Evolutionary conservation across 2,329 filamentous ascomycete genomes (phyloP), one percentile per base, ranked within the genome.

Genomic region (Diaporthe citri): DNA sequence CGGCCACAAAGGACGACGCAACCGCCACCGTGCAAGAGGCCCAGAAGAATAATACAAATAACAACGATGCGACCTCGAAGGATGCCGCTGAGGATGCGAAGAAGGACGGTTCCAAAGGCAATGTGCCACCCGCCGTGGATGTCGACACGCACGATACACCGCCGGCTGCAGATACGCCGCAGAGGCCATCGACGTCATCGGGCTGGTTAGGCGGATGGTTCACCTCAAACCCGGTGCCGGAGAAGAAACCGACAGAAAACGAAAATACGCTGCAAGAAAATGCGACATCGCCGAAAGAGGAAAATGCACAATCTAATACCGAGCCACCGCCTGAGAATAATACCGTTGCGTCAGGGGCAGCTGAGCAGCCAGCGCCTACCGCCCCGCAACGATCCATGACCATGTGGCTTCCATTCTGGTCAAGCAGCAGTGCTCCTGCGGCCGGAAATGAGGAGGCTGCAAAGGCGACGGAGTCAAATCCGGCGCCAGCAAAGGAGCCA

Each of bases 141-240:
- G 64, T 43, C 8, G 39, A 60, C 1, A 72, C 36, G 55, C 36
- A 43, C 20, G 67, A 75, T 59, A 51, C 73, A 52, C 67, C 34
- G 64, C 43, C 77, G 28, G 34, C 69, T 36, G 55, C 46, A 34
- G 62, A 71, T 7, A 73, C 39, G 13, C 36, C 72, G 28, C 72
- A 74, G 36, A 71, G 76, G 31, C 81, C 81, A 7, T 75, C 78
- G 31, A 78, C 84, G 31, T 83, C 87, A 9, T 86, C 87, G 36
- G 85, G 88, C 28, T 92, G 90, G 90, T 81, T 91, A 22, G 86
- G 88, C 43, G 75, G 73, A 41, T 91, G 90, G 90, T 83, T 89
- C 52, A 81, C 82, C 12, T 81, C 81, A 9, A 57, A 25, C 13
- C 55, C 73, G 10, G 46, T 72, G 13, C 62, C 73, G 20, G 55